Conservation (phyloP, 2,329 filamentous ascomycete genomes). For the Helminthosporium solani region DNA sequence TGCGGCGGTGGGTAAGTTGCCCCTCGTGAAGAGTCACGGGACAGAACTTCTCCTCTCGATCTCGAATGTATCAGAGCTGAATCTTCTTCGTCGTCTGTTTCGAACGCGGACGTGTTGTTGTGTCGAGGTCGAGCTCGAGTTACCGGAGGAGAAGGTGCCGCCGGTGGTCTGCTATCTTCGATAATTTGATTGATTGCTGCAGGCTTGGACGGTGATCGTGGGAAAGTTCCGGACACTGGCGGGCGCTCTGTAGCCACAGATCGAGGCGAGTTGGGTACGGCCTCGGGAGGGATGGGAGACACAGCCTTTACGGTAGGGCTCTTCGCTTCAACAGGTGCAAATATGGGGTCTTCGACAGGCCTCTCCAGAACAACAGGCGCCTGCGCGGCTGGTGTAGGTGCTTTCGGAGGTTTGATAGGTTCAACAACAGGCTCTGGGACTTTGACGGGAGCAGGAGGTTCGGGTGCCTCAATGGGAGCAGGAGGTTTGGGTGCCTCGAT, state of each 20-base stretch:
- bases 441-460: too few species aligned
- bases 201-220: constrained; percentile 32
- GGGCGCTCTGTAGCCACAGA: constrained; percentile 22
- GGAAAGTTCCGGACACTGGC: constrained; percentile 12
- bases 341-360: not conserved
- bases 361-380: not conserved
- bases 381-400: not conserved
- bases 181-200: constrained; percentile 19
- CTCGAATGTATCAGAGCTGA: constrained; percentile 32
- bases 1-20: constrained; percentile 24
- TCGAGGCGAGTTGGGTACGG: constrained; percentile 19
- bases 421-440: not conserved
- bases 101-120: constrained; percentile 27
- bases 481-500: too few species aligned
- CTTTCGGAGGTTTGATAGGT: not conserved
- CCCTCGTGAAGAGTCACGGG: constrained; percentile 27
- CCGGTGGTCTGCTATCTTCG: constrained; percentile 36
- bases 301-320: constrained; percentile 6
- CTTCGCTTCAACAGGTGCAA: not conserved
- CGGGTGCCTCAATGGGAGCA: too few species aligned
- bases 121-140: constrained; percentile 31
- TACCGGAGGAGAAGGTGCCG: constrained; percentile 38
- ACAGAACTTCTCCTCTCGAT: constrained; percentile 30
- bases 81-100: constrained; percentile 36
- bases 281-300: constrained; percentile 19